Percentiles rank a stretch among this genome's conserved stretches.
These are phyloP conservation scores for Rusavskia elegans DNA, from an alignment of 495 filamentous ascomycete genomes.

Conservation along the genomic window DNA sequence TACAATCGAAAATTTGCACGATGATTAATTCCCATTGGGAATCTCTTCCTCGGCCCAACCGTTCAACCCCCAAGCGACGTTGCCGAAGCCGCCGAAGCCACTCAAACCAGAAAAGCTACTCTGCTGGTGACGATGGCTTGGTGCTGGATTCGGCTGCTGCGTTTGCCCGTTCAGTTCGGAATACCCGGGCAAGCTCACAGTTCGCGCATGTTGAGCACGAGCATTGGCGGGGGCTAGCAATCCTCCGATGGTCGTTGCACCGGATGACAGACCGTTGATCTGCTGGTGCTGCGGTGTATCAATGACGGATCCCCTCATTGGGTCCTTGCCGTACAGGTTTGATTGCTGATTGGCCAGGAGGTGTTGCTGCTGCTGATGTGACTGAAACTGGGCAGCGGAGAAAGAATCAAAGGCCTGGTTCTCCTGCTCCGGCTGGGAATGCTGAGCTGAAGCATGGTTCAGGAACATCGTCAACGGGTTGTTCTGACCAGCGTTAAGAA, in stretches of 20 bases:
- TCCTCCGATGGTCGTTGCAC: slow-evolving; percentile 51
- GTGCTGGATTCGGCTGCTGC: slow-evolving; percentile 15
- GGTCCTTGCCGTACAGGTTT: slow-evolving; percentile 37
- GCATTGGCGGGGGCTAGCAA: slow-evolving; percentile 58
- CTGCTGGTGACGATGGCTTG: slow-evolving; percentile 34
- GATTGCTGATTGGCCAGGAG: slow-evolving; percentile 30
- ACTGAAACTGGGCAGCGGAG: slow-evolving; percentile 37
- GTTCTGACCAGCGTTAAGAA: slow-evolving; percentile 62
- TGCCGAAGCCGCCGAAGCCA: slow-evolving; percentile 39
- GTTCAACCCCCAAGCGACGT: slow-evolving; percentile 38
- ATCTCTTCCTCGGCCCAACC: slow-evolving; percentile 53
- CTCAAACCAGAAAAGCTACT: slow-evolving; percentile 42
- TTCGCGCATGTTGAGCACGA: slow-evolving; percentile 63
- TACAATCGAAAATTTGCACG: neutral
- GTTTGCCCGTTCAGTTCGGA: slow-evolving; percentile 32
- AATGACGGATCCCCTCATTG: slow-evolving; percentile 35
- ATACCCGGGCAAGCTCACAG: slow-evolving; percentile 68
- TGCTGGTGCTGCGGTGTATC: slow-evolving; percentile 41
- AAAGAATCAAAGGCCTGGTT: slow-evolving; percentile 33
- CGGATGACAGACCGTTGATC: slow-evolving; percentile 32
- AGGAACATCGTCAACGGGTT: slow-evolving; percentile 95
- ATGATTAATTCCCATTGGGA: slow-evolving; percentile 33
- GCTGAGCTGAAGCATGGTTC: slow-evolving; percentile 67
- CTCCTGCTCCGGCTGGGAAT: slow-evolving; percentile 45
- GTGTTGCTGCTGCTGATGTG: slow-evolving; percentile 44